Base-by-base conservation (phyloP, 192 early-diverging fungal genomes). In the Rhizoclosmatium sp. region DNA sequence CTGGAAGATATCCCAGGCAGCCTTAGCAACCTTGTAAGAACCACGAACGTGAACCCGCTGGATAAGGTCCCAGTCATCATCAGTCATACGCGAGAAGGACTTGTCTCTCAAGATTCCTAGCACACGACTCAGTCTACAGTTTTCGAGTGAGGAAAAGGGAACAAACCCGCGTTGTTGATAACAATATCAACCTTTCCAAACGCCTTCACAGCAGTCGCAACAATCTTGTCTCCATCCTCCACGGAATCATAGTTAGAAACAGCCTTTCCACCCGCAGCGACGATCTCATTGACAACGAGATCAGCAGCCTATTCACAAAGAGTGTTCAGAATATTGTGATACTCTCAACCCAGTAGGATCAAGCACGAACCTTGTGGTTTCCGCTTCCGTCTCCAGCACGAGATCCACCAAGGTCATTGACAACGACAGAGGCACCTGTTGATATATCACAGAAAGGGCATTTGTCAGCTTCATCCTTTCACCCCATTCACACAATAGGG, bases 171-270 rank as follows among this genome's bases (percentile, higher is more conserved):
- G 83, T 99, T 99, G 87, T 98, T 98, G 85, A 99, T 93, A 60
- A 99, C 84, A 61, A 99, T 91, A 82, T 99, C 98, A 69, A 99
- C 87, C 51, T 93, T 92, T 7, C 97, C 97, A 82, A 95, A 99
- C 19, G 94, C 94, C 87, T 95, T 92, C 79, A 99, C 84, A 2
- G 98, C 98, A 3, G 97, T 96, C 79, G 96, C 95, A 23, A 99
- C 94, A 82, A 99, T 99, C 91, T 96, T 96, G 69, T 95, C 96
- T 71, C 98, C 98, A 68, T 97, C 93, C 61, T 97, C 93, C 42
- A 99, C 98, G 75, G 96, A 97, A 87, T 98, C 92, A 87, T 98
- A 97, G 90, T 97, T 96, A 65, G 97, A 94, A 21, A 99, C 94
- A 10, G 97, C 97, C 76, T 92, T 89, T 65, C 97, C 97, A 40